Base-by-base conservation (phyloP, 257 asterid genomes). In the Gardenia jasminoides region DNA sequence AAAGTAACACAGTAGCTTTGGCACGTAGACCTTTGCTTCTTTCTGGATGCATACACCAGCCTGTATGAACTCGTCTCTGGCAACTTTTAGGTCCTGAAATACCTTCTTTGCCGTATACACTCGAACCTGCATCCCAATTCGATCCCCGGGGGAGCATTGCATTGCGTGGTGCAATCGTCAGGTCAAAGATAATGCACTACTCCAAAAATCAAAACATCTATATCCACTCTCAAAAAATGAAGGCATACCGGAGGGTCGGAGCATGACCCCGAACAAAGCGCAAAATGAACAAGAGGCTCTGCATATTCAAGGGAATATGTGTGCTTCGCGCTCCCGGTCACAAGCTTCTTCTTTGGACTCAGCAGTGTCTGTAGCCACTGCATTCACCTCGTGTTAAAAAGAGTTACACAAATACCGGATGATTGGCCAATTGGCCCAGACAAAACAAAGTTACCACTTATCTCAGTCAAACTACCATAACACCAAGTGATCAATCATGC, bases 221-320 rank as follows among this genome's bases (percentile, higher is more conserved):
- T 36, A 5, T 36, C 7, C 19, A 22, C 48, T 6, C 73, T 39
- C 39, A 68, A 24, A 70, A 70, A 62, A 24, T 19, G 52, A 46
- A 39, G 83, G 68, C 67, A 31, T 91, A 94, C 98, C 90, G 84
- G 86, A 20, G 98, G 98, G 73, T 94, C 98, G 16, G 92, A 88
- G 79, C 85, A 84, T 67, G 92, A 87, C 72, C 98, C 98, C 4
- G 96, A 91, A 84, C 90, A 90, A 71, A 94, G 93, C 1, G 97
- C 98, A 72, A 94, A 94, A 83, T 94, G 97, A 78, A 92, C 94
- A 31, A 92, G 94, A 52, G 97, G 96, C 76, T 94, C 98, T 2
- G 97, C 90, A 83, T 92, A 91, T 73, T 94, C 98, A 33, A 94
- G 90, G 43, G 93, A 91, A 80, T 83, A 86, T 52, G 86, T 81